These are phyloP conservation scores for Fusarium tupiense DNA, from an alignment of 2,329 filamentous ascomycete genomes.

Conservation along the genomic window DNA sequence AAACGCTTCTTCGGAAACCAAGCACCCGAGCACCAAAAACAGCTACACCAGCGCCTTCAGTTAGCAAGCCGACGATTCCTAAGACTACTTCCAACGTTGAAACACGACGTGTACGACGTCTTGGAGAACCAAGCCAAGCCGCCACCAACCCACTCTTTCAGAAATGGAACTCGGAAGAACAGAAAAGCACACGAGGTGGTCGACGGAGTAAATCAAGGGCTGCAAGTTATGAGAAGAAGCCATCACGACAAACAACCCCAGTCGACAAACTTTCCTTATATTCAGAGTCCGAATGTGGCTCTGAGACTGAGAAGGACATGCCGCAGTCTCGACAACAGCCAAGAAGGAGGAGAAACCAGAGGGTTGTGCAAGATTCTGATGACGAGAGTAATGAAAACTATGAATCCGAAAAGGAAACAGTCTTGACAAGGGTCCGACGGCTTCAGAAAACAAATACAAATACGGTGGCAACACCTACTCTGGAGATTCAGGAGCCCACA, in stretches of 20 bases:
- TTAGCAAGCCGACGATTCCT: conserved; percentile 34
- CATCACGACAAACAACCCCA: conserved; percentile 1
- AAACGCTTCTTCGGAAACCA: conserved; percentile 42
- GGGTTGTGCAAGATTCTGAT: conserved; percentile 33
- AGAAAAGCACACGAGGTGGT: conserved; percentile 4
- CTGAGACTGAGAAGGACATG: conserved; percentile 16
- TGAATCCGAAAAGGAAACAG: conserved; percentile 25
- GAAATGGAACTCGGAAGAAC: conserved; percentile 44
- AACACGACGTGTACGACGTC: conserved; percentile 46
- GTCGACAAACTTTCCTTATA: not conserved
- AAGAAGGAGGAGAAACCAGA: conserved; percentile 15
- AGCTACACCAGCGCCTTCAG: not conserved
- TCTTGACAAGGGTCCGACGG: conserved; percentile 35
- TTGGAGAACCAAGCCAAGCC: conserved; percentile 38
- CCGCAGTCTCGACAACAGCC: conserved; percentile 10
- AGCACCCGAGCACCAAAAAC: conserved; percentile 26
- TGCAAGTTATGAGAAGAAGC: not conserved
- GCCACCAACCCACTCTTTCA: conserved; percentile 46
- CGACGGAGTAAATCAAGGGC: not conserved
- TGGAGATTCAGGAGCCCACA: not conserved
- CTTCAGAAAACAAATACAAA: conserved; percentile 18
- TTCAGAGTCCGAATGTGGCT: not conserved
- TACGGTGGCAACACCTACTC: not conserved
- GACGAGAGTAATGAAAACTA: conserved; percentile 11
- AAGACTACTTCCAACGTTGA: conserved; percentile 40